Evolutionary conservation across 805 yeast species (phyloP).

Genomic region (Myxozyma neotropica): DNA sequence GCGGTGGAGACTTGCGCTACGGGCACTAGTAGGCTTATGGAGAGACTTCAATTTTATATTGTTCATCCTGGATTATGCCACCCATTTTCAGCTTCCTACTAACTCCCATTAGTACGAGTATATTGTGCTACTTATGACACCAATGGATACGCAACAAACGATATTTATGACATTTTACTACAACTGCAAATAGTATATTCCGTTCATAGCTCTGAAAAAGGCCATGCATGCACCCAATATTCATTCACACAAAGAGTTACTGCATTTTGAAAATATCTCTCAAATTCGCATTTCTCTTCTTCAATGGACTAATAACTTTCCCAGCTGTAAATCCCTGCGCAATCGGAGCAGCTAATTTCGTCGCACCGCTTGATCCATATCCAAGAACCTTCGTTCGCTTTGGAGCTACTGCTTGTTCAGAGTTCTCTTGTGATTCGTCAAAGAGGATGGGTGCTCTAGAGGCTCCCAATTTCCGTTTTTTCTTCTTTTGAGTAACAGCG

Average conservation of each 20-base stretch:
- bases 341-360: slow-evolving; percentile 21
- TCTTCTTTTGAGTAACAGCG: slow-evolving; percentile 17
- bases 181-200: neutral
- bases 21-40: too few species aligned
- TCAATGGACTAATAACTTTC: slow-evolving; percentile 28
- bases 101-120: too few species aligned
- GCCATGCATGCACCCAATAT: neutral
- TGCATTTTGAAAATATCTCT: slow-evolving; percentile 27
- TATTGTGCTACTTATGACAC: too few species aligned
- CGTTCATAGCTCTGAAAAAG: neutral
- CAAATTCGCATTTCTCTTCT: slow-evolving; percentile 26
- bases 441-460: slow-evolving; percentile 16
- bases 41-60: too few species aligned
- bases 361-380: neutral
- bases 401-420: neutral
- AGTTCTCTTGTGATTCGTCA: slow-evolving; percentile 12
- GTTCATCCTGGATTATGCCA: too few species aligned
- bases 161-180: neutral
- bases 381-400: slow-evolving; percentile 3
- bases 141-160: too few species aligned
- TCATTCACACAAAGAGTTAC: neutral
- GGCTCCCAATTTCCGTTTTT: slow-evolving; percentile 24
- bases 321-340: slow-evolving; percentile 23
- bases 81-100: too few species aligned
- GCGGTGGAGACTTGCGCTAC: too few species aligned